Base-by-base conservation (phyloP, 805 yeast species). In the Starmerella gropengiesseri region DNA sequence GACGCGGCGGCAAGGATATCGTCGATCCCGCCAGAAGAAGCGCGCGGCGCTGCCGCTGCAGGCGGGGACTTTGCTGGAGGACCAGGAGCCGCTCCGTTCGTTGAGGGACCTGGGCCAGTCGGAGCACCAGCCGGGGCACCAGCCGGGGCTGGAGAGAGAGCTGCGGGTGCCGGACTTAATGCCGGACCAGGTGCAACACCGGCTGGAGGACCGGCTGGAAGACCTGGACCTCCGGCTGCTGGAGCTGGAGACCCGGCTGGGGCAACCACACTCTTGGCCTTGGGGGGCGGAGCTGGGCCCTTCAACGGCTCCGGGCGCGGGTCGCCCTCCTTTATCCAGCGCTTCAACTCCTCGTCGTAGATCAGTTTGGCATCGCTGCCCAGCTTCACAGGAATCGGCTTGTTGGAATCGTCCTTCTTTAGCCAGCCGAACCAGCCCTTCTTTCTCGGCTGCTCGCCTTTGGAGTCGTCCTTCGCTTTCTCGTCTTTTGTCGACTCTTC, bases 301-400 rank as follows among this genome's bases (percentile, higher is more conserved):
- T 40, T 69, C 18, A 47, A 52, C 18, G 57, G 60, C 36, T 47
- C 50, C 5, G 63, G 63, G 11, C 54, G 41, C 13, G 57, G 56
- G 75, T 91, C 38, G 72, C 67, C 20, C 78, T 73, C 4, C 74
- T 84, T 78, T 40, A 91, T 75, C 95, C 96, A 91, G 55, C 95
- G 73, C 58, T 80, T 78, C 56, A 81, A 70, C 46, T 81, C 75
- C 54, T 83, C 89, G 63, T 87, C 95, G 59, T 76, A 91, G 55
- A 74, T 72, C 57, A 91, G 80, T 14, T 73, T 66, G 56, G 70
- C 80, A 46, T 76, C 71, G 44, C 81, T 83, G 1, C 47, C 47
- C 41, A 91, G 64, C 52, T 91, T 85, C 28, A 95, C 97, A 49
- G 75, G 74, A 48, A 78, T 71, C 0, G 86, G 81, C 56, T 82